Conservation (phyloP, 163 green algal genomes). For the Prototheca cutis region DNA sequence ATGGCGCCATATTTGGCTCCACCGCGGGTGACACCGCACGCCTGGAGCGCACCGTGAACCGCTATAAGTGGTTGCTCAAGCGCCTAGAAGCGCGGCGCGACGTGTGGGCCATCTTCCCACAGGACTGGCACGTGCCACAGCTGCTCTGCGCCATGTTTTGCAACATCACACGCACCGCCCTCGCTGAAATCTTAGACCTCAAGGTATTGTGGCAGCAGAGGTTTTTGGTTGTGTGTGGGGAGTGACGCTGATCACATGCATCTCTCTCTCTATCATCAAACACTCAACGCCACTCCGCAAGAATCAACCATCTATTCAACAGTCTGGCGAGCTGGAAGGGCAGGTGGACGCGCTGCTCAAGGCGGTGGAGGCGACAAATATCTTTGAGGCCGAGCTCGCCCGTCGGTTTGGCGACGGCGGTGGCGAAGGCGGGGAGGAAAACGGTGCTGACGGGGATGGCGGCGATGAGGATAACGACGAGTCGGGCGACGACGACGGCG, state of each 20-base stretch:
- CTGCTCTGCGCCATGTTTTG: slow-evolving; percentile 87
- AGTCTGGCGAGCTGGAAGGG: slow-evolving; percentile 25
- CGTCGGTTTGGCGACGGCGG: slow-evolving; percentile 45
- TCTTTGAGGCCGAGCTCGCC: slow-evolving; percentile 93
- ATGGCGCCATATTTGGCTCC: slow-evolving; percentile 64
- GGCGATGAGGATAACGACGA: slow-evolving; percentile 36
- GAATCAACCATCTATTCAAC: too few species aligned
- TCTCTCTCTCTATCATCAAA: too few species aligned
- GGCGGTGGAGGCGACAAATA: slow-evolving; percentile 75
- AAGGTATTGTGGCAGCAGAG: too few species aligned
- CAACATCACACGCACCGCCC: slow-evolving; percentile 81
- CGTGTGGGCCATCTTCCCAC: slow-evolving; percentile 85
- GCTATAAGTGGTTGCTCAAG: slow-evolving; percentile 69
- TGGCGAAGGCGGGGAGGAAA: slow-evolving; percentile 46
- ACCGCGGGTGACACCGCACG: slow-evolving; percentile 63
- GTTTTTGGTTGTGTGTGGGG: too few species aligned
- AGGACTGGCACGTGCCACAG: slow-evolving; percentile 75
- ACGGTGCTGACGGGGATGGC: slow-evolving; percentile 72
- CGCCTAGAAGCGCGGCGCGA: slow-evolving; percentile 66
- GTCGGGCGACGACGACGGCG: background rate
- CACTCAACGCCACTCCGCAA: too few species aligned
- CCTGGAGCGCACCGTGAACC: slow-evolving; percentile 73
- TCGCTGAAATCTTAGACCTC: slow-evolving; percentile 58
- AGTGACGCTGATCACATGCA: too few species aligned
- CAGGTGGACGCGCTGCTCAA: slow-evolving; percentile 63